A percentile compares a stretch with the other conserved stretches of the same genome.
These are phyloP conservation scores for Albatrellus ellisii DNA, from an alignment of 768 basidiomycete genomes.

Conservation along the genomic window DNA sequence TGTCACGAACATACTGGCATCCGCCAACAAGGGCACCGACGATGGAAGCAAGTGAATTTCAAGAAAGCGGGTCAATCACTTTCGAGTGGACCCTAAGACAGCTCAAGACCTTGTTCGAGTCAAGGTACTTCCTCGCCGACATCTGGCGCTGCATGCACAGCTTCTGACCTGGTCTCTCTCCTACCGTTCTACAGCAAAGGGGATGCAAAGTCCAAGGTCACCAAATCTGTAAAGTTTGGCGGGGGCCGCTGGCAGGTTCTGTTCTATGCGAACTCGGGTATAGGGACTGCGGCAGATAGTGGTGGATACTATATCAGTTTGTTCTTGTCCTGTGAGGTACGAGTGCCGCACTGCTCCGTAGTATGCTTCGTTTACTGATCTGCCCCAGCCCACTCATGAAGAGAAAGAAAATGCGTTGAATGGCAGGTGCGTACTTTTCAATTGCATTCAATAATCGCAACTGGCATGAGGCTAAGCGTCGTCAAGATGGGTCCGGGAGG, in stretches of 20 bases:
- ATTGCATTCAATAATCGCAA: no score
- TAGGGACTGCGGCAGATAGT: constrained; percentile 31
- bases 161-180: background rate
- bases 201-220: constrained; percentile 66
- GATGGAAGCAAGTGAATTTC: constrained; percentile 26
- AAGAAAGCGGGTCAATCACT: constrained; percentile 42
- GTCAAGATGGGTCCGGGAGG: constrained; percentile 70
- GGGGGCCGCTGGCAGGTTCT: constrained; percentile 71
- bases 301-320: constrained; percentile 57
- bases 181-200: constrained; percentile 33
- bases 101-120: constrained; percentile 62
- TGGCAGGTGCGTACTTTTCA: constrained; percentile 37
- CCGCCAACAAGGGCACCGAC: no score
- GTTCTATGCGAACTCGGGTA: constrained; percentile 76
- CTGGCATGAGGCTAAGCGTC: background rate
- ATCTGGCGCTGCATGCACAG: background rate
- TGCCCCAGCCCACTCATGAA: constrained; percentile 52
- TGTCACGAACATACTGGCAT: no score
- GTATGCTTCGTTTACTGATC: background rate
- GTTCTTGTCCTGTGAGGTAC: constrained; percentile 73
- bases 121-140: constrained; percentile 33
- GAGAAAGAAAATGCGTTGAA: constrained; percentile 56
- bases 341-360: constrained; percentile 14
- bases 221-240: constrained; percentile 65
- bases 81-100: constrained; percentile 74